Base-by-base conservation (phyloP, 1,284 basidiomycete species). In the Mycena citricolor region DNA sequence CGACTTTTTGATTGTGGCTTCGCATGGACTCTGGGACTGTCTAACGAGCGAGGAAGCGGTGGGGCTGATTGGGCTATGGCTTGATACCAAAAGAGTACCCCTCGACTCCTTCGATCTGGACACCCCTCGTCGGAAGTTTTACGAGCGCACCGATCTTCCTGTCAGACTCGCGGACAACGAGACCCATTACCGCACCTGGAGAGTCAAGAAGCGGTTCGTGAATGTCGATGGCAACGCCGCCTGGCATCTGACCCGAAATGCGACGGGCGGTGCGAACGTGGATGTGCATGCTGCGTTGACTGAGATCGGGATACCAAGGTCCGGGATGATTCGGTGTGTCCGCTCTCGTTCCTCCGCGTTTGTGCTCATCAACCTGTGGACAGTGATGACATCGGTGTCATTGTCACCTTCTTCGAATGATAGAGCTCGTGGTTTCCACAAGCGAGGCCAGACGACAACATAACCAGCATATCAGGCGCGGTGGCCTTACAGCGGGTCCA, bases 1-100 rank as follows among this genome's bases (percentile, higher is more conserved):
- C 4, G 77, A 79, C 53, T 78, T 79, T 54, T 55, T 82, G 46
- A 73, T 83, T 40, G 61, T 83, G 59, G 80, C 70, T 0, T 74
- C 74, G 5, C 73, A 79, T 53, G 79, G 79, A 2, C 56, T 83
- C 14, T 83, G 80, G 79, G 77, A 82, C 43, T 69, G 70, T 51
- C 62, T 83, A 44, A 71, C 70, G 37, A 78, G 69, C 54, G 73
- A 77, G 52, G 80, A 83, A 55, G 79, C 72, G 0, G 79, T 82
- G 8, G 77, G 76, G 3, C 64, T 83, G 5, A 68, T 77, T 13
- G 76, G 74, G 8, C 44, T 62, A 39, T 79, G 76, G 79, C 52
- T 73, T 24, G 59, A 67, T 14, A 50, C 56, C 36, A 57, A 57
- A 14, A 34, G 38, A 22, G 37, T 45, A n/a, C n/a, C n/a, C n/a